Conservation (phyloP, 306 rosid genomes). For the Cotoneaster glaucophyllus region DNA sequence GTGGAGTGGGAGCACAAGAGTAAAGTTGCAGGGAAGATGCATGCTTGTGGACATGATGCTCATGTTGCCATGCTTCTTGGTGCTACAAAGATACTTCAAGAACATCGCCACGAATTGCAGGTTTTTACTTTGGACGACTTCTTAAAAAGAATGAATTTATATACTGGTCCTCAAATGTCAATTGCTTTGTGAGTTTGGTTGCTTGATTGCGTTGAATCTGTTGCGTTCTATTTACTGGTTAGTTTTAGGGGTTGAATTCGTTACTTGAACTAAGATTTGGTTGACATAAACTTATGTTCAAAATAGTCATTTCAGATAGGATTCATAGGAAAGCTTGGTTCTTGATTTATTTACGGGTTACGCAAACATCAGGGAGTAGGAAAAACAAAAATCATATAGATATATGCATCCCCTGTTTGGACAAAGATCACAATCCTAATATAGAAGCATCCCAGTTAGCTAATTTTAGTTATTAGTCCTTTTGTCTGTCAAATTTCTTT, state of each 20-base stretch:
- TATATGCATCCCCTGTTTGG: neutral
- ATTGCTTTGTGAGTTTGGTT: neutral
- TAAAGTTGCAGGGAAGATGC: slow-evolving; percentile 89
- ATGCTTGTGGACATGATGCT: slow-evolving; percentile 92
- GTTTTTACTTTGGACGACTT: slow-evolving; percentile 17
- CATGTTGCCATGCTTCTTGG: slow-evolving; percentile 97
- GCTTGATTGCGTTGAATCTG: neutral
- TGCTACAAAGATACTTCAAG: slow-evolving; percentile 72
- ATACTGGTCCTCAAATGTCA: neutral
- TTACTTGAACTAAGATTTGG: neutral
- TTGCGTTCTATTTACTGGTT: neutral
- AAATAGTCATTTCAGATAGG: neutral
- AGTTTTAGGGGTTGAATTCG: neutral
- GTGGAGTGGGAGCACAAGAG: slow-evolving; percentile 92
- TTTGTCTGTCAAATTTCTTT: neutral
- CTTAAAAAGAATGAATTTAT: neutral
- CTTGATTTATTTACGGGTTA: neutral
- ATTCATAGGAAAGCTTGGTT: neutral
- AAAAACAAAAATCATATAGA: neutral
- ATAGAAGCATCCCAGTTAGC: neutral
- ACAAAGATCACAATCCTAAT: neutral
- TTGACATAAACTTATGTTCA: neutral
- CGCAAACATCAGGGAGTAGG: neutral
- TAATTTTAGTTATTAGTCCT: neutral
- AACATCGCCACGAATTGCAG: slow-evolving; percentile 36